Base-by-base conservation (phyloP, 2,329 filamentous ascomycete genomes). In the Penicillium nordicum region DNA sequence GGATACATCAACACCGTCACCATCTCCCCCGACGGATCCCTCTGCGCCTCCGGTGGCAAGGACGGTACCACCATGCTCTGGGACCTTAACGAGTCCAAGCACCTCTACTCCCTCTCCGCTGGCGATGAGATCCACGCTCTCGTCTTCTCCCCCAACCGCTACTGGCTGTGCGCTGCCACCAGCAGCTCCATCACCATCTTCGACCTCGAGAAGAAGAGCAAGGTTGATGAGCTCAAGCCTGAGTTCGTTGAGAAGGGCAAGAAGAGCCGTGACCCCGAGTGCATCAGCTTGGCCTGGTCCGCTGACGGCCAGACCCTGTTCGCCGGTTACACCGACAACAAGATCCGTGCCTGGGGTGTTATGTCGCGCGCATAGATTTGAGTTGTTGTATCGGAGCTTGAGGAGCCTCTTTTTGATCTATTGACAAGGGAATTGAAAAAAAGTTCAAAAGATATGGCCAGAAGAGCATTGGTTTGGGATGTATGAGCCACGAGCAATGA, bases 191-290 rank as follows among this genome's bases (percentile, higher is more conserved):
- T 99, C 87, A 97, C 97, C 87, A 97, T 99, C 86, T 99, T 99
- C 84, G 94, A 99, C 77, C 88, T 99, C 71, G 94, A 99, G 91
- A 99, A 99, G 92, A 99, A 99, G 92, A 95, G 88, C 89, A 97
- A 97, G 89, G 93, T 97, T 76, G 93, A 97, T 74, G 94, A 97
- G 88, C 88, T 99, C 80, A 97, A 96, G 89, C 93, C 93, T 70
- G 94, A 99, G 80, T 96, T 94, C 84, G 84, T 92, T 76, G 86
- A 92, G 78, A 88, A 92, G 78, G 90, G 92, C 84, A 96, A 96
- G 91, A 97, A 97, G 91, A 92, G 88, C 87, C 88, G 92, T 78
- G 93, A 97, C 82, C 94, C 94, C 72, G 93, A 97, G 88, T 97
- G 93, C 80, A 88, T 99, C 75, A 91, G 86, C 78, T 85, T 99